Evolutionary conservation across 73 alveolate species (phyloP), one percentile per base, ranked within the genome.

Genomic region (Loxodes magnus): DNA sequence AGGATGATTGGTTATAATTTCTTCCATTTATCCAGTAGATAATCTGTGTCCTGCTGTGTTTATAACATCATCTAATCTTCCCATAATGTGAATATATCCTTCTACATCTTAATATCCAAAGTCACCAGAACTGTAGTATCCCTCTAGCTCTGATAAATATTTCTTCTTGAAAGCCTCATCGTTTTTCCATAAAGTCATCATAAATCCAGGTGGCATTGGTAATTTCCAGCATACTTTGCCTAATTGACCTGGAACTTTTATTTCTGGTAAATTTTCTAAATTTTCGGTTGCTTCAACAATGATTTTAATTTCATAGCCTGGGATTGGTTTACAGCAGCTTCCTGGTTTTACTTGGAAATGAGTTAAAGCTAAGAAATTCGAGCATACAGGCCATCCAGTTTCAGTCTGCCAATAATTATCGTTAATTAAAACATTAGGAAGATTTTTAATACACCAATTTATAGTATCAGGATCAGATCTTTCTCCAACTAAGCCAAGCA

Each of bases 361-460:
- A 33, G 10, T 16, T n/a, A 33, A 16, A 33, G 20, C 43, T 16
- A 33, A n/a, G 43, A 0, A 33, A 33, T 33, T 33, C 14, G 20
- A 12, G 10, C 10, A n/a, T 16, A 33, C 14, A 12, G 43, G 43
- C 97, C 94, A 87, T 19, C 99, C 99, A 27, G 98, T 86, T 63
- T 95, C 99, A 2, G 99, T 95, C 51, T 95, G 90, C 99, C 99
- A 95, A 96, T 97, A 95, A 48, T 87, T 91, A 67, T 95, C 99
- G 61, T 89, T 92, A 44, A 92, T 26, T 26, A 7, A 63, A 33
- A 29, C 21, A 35, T 43, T 57, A 25, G 72, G 64, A 29, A 81
- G 62, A 56, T 77, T 77, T 42, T 66, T 52, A 39, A 66, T 56
- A 4, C 84, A 52, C 97, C 99, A 88, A 27, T 77, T 65, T 41